phyloP scores from a whole-genome alignment of 1,284 basidiomycete genomes.

The Takashimella koratensis region DNA sequence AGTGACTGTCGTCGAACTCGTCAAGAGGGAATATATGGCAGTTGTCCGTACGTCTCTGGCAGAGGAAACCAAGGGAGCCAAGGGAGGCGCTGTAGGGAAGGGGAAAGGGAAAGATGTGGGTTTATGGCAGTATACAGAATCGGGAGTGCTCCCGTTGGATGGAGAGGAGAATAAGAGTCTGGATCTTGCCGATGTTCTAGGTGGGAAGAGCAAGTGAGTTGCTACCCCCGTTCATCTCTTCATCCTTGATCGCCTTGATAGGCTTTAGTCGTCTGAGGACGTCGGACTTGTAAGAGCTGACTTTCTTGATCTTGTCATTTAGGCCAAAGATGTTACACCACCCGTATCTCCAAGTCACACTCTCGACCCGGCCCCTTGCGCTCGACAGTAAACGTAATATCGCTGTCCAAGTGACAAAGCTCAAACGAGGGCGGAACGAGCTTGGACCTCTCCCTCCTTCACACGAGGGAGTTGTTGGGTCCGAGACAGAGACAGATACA shows the following conservation, averaged over 20 bases:
- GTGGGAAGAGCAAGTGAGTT: slow-evolving; percentile 61
- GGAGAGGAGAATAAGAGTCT: slow-evolving; percentile 35
- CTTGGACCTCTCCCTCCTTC: too few relatives aligned
- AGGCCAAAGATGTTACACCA: slow-evolving; percentile 63
- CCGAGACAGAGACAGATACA: too few relatives aligned
- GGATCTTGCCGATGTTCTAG: slow-evolving; percentile 28
- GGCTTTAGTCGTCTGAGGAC: too few relatives aligned
- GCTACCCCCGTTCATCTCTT: too few relatives aligned
- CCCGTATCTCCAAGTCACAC: slow-evolving; percentile 70
- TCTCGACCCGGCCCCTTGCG: slow-evolving; percentile 57
- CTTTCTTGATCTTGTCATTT: too few relatives aligned
- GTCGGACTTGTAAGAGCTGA: too few relatives aligned
- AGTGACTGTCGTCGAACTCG: slow-evolving; percentile 73
- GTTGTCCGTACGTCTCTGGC: not conserved
- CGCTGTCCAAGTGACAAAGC: slow-evolving; percentile 19
- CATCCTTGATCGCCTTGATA: too few relatives aligned
- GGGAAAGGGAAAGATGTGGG: slow-evolving; percentile 38
- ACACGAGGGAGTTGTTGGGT: too few relatives aligned
- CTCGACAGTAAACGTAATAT: slow-evolving; percentile 34
- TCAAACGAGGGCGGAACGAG: not conserved
- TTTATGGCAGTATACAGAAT: slow-evolving; percentile 75
- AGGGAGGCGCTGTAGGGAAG: slow-evolving; percentile 39
- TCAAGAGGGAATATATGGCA: slow-evolving; percentile 69
- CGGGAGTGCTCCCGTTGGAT: slow-evolving; percentile 54
- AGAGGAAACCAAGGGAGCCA: not conserved